phyloP scores from a whole-genome alignment of 2,329 filamentous ascomycete species.

The Fusarium chaquense region DNA sequence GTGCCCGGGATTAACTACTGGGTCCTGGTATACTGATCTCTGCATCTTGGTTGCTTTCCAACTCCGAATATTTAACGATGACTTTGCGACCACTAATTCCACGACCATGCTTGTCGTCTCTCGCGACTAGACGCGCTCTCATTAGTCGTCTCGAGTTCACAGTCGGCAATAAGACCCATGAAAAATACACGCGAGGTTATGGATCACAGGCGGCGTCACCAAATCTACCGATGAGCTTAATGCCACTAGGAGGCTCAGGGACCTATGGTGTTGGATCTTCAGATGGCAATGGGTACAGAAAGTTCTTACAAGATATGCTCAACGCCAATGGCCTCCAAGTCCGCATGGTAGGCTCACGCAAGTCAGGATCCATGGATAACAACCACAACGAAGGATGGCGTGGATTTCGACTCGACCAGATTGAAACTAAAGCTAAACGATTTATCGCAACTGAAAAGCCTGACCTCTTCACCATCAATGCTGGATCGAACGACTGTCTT shows the following conservation, averaged over 20 bases:
- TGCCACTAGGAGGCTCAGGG: not conserved
- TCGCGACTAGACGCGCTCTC: not conserved
- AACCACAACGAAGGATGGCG: not conserved
- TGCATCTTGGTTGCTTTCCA: too few relatives aligned
- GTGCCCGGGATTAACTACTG: too few relatives aligned
- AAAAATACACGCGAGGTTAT: not conserved
- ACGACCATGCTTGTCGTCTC: not conserved
- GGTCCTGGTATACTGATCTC: too few relatives aligned
- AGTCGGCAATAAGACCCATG: not conserved
- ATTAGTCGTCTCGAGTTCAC: not conserved
- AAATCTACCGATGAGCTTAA: not conserved
- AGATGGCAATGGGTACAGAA: not conserved
- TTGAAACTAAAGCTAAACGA: not conserved
- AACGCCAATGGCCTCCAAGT: not conserved
- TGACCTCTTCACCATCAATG: not conserved
- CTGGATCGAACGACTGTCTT: not conserved
- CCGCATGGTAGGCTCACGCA: not conserved
- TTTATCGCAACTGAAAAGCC: not conserved
- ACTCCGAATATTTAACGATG: too few relatives aligned
- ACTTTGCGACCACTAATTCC: not conserved
- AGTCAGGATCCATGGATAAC: not conserved
- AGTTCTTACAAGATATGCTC: not conserved
- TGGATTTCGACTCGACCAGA: not conserved
- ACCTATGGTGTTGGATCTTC: not conserved
- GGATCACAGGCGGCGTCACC: not conserved